A percentile compares a stretch with the other conserved stretches of the same genome.
phyloP scores from a whole-genome alignment of 805 yeast species.

The Brettanomyces bruxellensis region DNA sequence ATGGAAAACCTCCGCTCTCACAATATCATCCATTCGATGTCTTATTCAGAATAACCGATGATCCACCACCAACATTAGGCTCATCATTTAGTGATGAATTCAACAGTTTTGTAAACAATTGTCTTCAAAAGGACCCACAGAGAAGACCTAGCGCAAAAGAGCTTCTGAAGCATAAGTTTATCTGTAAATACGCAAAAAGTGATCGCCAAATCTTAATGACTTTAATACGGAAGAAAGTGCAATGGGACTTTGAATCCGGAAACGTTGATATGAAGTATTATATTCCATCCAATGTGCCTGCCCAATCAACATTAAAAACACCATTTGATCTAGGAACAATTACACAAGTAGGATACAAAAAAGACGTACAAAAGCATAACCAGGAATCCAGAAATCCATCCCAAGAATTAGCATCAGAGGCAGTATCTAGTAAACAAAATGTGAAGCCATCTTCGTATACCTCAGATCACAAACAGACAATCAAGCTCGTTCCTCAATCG shows the following conservation, averaged over 20 bases:
- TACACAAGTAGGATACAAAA: neutral
- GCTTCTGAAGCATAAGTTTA: conserved; percentile 57
- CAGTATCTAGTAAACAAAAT: neutral
- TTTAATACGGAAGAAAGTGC: conserved; percentile 34
- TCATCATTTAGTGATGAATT: conserved; percentile 31
- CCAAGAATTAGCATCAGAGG: neutral
- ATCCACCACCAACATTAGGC: conserved; percentile 35
- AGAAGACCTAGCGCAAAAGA: conserved; percentile 56
- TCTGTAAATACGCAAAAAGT: conserved; percentile 30
- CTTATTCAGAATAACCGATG: conserved; percentile 39
- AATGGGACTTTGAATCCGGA: conserved; percentile 32
- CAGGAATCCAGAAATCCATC: neutral
- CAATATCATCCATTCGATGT: conserved; percentile 49
- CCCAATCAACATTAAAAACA: neutral
- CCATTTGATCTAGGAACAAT: conserved; percentile 11
- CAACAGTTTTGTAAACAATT: conserved; percentile 57
- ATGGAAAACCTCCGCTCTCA: conserved; percentile 63
- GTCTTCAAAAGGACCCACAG: conserved; percentile 64
- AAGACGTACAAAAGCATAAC: neutral
- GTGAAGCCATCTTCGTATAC: neutral
- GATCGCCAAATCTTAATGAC: conserved; percentile 25
- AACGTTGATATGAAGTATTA: conserved; percentile 21
- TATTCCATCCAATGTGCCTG: conserved; percentile 23
- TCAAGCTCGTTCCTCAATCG: conserved; percentile 13
- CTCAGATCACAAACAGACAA: neutral